These are phyloP conservation scores for Excoecaria cochinchinensis DNA, from an alignment of 345 rosid genomes.

Conservation along the genomic window DNA sequence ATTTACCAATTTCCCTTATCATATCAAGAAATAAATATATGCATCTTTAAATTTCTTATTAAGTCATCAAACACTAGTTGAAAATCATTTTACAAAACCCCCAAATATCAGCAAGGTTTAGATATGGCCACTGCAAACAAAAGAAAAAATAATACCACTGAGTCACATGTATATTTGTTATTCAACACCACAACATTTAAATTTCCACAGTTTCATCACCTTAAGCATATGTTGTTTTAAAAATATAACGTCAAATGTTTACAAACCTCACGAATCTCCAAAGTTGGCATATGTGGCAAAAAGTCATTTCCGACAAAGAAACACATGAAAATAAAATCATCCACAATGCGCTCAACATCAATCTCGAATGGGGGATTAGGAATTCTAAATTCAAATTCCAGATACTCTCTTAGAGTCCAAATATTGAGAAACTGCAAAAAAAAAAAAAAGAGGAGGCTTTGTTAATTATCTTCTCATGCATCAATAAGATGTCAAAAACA, in stretches of 20 bases:
- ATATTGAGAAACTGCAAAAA: slow-evolving; percentile 76
- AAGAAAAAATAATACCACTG: neutral
- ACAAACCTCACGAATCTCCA: slow-evolving; percentile 97
- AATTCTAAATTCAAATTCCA: slow-evolving; percentile 74
- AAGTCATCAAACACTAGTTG: neutral
- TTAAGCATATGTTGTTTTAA: neutral
- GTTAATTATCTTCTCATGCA: neutral
- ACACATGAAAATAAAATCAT: slow-evolving; percentile 95
- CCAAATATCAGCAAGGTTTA: neutral
- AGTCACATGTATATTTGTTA: neutral
- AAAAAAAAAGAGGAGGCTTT: neutral
- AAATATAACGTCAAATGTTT: neutral
- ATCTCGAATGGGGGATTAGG: slow-evolving; percentile 49
- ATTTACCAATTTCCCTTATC: neutral
- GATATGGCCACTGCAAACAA: neutral
- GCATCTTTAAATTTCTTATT: neutral
- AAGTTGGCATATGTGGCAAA: slow-evolving; percentile 95
- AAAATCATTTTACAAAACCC: neutral
- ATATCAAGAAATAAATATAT: neutral
- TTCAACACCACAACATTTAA: neutral
- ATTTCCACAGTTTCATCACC: neutral
- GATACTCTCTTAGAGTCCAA: slow-evolving; percentile 92
- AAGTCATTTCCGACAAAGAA: slow-evolving; percentile 99
- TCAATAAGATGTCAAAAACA: neutral
- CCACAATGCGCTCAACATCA: slow-evolving; percentile 71